phyloP scores from a whole-genome alignment of 495 filamentous ascomycete species.

The Pyrenula massariospora region DNA sequence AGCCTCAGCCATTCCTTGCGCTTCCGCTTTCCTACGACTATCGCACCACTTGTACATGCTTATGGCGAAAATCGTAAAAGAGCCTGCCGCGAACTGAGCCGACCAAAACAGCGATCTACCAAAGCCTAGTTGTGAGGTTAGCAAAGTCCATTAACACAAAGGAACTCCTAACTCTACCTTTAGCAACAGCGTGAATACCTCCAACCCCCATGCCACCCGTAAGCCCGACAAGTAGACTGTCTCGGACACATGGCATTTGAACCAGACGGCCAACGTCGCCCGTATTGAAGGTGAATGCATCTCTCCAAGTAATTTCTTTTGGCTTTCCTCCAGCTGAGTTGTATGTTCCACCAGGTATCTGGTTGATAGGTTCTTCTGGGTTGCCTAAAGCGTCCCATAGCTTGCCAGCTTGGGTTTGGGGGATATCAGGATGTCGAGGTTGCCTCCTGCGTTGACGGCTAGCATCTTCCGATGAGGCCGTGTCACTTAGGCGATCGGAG shows the following conservation, averaged over 20 bases:
- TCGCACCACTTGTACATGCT: conserved; percentile 74
- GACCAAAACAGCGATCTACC: conserved; percentile 4
- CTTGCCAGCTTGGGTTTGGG: conserved; percentile 36
- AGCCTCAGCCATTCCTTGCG: conserved; percentile 64
- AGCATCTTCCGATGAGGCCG: background rate
- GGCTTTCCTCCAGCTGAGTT: conserved; percentile 36
- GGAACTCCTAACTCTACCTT: conserved; percentile 43
- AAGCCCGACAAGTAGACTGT: conserved; percentile 74
- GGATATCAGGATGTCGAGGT: conserved; percentile 24
- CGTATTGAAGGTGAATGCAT: conserved; percentile 55
- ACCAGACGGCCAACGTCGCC: conserved; percentile 64
- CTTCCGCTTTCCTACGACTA: conserved; percentile 54
- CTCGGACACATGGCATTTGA: conserved; percentile 71
- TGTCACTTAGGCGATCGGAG: background rate
- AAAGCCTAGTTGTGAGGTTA: background rate
- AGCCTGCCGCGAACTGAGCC: conserved; percentile 67
- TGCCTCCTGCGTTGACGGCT: conserved; percentile 12
- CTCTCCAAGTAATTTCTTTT: conserved; percentile 39
- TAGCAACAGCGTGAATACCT: conserved; percentile 55
- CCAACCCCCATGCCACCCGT: conserved; percentile 63
- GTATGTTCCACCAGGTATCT: conserved; percentile 26
- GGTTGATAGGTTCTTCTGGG: conserved; percentile 37
- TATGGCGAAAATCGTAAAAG: conserved; percentile 51
- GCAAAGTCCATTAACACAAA: background rate
- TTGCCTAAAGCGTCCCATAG: conserved; percentile 39